Base-by-base conservation (phyloP, 108 stramenopile genomes). In the Skeletonema marinoi region DNA sequence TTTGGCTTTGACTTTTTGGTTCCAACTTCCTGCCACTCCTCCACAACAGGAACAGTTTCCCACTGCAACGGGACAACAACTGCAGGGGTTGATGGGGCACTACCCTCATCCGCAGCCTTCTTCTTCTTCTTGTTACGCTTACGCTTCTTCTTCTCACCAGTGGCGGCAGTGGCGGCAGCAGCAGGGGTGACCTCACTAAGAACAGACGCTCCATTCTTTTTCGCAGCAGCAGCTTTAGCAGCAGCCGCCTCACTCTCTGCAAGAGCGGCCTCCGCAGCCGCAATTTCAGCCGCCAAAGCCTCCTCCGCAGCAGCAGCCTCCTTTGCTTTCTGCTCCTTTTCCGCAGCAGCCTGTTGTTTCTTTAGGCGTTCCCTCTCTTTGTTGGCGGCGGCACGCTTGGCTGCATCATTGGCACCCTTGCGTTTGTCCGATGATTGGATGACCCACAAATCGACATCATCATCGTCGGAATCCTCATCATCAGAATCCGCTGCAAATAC, bases 11-110 rank as follows among this genome's bases (percentile, higher is more conserved):
- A 46, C 63, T 74, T 68, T 73, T 73, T 80, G 50, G 72, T 36
- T 25, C 69, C 70, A 59, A 80, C 78, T 41, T 80, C 78, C 39
- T 80, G 78, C 78, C 78, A 80, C 61, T 80, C 78, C 67, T 80
- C 78, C 0, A 80, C 78, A 39, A 73, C 50, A 14, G 78, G 78
- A 5, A 80, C 78, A 42, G 71, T 73, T 32, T 82, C 81, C 81
- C 75, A 78, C 25, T 77, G 75, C 17, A 56, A 50, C 6, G 63
- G 75, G 0, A 75, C 65, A 30, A 70, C 51, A 60, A 70, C 13
- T 10, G 51, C 41, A 5, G 72, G 72, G 13, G 62, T 42, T 33
- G 56, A 14, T n/a, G 33, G 25, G 31, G 38, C 70, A 32, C 51
- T 61, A 17, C 66, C 75, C 32, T 51, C 81, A 42, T 50, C 67